A percentile compares a stretch with the other conserved stretches of the same genome.
Conservation (phyloP, 2,329 filamentous ascomycete genomes). For the Fusarium sarcochroum region DNA sequence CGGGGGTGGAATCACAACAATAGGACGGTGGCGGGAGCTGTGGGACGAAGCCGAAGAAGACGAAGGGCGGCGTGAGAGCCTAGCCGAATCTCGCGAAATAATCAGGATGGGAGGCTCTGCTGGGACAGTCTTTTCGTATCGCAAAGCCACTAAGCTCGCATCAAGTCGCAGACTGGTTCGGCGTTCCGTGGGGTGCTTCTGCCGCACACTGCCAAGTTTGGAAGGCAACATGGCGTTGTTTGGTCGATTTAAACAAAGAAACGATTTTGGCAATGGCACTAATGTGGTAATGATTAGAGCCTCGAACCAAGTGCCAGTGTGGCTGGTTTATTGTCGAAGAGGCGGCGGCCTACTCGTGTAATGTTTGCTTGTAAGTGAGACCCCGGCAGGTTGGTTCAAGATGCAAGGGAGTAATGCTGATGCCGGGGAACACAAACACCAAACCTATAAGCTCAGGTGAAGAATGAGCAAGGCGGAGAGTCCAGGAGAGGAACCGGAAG, state of each 20-base stretch:
- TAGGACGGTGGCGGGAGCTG: slow-evolving; percentile 45
- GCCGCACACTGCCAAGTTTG: slow-evolving; percentile 60
- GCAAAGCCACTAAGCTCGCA: slow-evolving; percentile 65
- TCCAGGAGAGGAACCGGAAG: slow-evolving; percentile 11
- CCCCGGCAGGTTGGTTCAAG: slow-evolving; percentile 22
- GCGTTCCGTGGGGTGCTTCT: slow-evolving; percentile 55
- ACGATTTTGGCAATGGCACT: slow-evolving; percentile 20
- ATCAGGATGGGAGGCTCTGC: slow-evolving; percentile 71
- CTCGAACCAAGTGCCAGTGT: slow-evolving; percentile 17
- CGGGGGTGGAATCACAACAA: slow-evolving; percentile 52
- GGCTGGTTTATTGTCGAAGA: slow-evolving; percentile 31
- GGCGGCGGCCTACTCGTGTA: slow-evolving; percentile 21
- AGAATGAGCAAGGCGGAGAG: slow-evolving; percentile 2
- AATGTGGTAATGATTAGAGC: slow-evolving; percentile 11
- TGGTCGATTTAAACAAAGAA: slow-evolving; percentile 25
- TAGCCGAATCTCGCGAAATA: slow-evolving; percentile 60
- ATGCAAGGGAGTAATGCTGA: slow-evolving; percentile 42
- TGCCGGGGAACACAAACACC: slow-evolving; percentile 29
- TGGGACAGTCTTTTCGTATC: slow-evolving; percentile 73
- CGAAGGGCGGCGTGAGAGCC: slow-evolving; percentile 47
- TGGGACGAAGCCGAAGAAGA: slow-evolving; percentile 43
- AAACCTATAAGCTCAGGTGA: slow-evolving; percentile 27
- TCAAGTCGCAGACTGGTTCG: slow-evolving; percentile 62
- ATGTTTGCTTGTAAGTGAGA: slow-evolving; percentile 35
- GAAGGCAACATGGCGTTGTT: slow-evolving; percentile 54